phyloP scores from a whole-genome alignment of 2,329 filamentous ascomycete species.

The Alternaria brassicicola region DNA sequence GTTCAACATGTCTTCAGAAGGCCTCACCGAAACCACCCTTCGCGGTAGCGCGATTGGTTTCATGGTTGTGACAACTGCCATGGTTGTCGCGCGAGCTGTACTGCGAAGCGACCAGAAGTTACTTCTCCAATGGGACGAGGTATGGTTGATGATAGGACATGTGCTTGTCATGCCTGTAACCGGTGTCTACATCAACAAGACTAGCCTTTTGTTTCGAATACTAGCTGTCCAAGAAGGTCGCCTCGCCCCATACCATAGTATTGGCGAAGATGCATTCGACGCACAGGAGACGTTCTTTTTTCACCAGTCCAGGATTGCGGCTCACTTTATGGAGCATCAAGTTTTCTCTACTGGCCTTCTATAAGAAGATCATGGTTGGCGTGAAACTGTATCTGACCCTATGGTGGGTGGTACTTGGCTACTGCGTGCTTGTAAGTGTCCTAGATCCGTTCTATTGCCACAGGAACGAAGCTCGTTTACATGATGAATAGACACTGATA shows the following conservation, averaged over 20 bases:
- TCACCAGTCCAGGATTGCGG: slow-evolving; percentile 48
- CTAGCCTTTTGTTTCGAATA: slow-evolving; percentile 40
- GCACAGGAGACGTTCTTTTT: slow-evolving; percentile 49
- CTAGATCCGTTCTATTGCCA: not conserved
- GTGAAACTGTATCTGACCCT: slow-evolving; percentile 39
- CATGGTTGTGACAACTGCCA: not conserved
- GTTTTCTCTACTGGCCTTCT: slow-evolving; percentile 48
- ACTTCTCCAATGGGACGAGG: not conserved
- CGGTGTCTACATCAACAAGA: slow-evolving; percentile 44
- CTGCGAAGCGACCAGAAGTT: not conserved
- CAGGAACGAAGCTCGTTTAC: not conserved
- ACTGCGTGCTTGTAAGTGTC: slow-evolving; percentile 39
- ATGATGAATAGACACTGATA: slow-evolving; percentile 6
- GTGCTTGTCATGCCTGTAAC: slow-evolving; percentile 32
- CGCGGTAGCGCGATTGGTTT: not conserved
- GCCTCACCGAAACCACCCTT: not conserved
- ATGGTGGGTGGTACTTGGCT: slow-evolving; percentile 46
- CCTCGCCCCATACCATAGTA: slow-evolving; percentile 29
- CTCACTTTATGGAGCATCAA: slow-evolving; percentile 49
- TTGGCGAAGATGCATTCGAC: slow-evolving; percentile 36
- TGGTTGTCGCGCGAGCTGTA: not conserved
- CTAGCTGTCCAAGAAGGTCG: slow-evolving; percentile 28
- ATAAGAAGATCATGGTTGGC: slow-evolving; percentile 45
- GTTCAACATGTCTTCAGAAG: not conserved
- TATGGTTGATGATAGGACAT: slow-evolving; percentile 13